Evolutionary conservation across 2,329 filamentous ascomycete genomes (phyloP).

Genomic region (Aspergillus brunneoviolaceus): DNA sequence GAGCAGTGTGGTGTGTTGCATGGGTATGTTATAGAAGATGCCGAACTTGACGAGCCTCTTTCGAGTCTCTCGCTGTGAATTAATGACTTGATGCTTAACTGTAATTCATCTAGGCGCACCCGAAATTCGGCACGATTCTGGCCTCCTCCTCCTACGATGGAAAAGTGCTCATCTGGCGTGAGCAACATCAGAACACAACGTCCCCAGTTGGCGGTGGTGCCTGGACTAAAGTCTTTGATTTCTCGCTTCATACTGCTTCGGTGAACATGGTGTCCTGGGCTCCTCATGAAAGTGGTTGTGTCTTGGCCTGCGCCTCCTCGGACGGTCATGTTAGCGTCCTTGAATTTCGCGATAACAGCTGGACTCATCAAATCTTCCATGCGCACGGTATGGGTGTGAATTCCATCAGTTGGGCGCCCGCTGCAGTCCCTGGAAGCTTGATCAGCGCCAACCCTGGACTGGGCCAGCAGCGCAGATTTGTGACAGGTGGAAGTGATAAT

Average conservation of each 20-base stretch:
- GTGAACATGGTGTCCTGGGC: slow-evolving; percentile 98
- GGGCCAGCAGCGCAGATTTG: slow-evolving; percentile 74
- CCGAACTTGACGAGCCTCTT: background rate
- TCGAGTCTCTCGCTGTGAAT: background rate
- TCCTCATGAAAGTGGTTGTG: slow-evolving; percentile 92
- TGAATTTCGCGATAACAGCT: slow-evolving; percentile 94
- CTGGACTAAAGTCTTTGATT: slow-evolving; percentile 89
- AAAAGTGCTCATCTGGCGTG: slow-evolving; percentile 98
- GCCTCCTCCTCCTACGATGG: slow-evolving; percentile 95
- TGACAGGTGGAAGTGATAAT: slow-evolving; percentile 94
- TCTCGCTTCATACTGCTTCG: slow-evolving; percentile 87
- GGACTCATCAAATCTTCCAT: slow-evolving; percentile 84
- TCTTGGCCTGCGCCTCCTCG: slow-evolving; percentile 89
- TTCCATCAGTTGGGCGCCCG: slow-evolving; percentile 91
- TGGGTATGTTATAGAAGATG: slow-evolving; percentile 58
- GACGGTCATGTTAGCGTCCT: slow-evolving; percentile 92
- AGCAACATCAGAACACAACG: slow-evolving; percentile 57
- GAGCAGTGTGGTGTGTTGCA: slow-evolving; percentile 94
- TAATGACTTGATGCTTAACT: background rate
- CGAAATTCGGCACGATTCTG: slow-evolving; percentile 97
- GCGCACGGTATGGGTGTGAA: slow-evolving; percentile 95
- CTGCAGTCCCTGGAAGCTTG: slow-evolving; percentile 77
- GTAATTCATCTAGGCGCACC: slow-evolving; percentile 66
- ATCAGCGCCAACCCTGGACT: slow-evolving; percentile 68
- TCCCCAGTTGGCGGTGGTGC: slow-evolving; percentile 50